Evolutionary conservation across 441 rosid species (phyloP), one percentile per base, ranked within the genome.

Genomic region (Gossypium lobatum): DNA sequence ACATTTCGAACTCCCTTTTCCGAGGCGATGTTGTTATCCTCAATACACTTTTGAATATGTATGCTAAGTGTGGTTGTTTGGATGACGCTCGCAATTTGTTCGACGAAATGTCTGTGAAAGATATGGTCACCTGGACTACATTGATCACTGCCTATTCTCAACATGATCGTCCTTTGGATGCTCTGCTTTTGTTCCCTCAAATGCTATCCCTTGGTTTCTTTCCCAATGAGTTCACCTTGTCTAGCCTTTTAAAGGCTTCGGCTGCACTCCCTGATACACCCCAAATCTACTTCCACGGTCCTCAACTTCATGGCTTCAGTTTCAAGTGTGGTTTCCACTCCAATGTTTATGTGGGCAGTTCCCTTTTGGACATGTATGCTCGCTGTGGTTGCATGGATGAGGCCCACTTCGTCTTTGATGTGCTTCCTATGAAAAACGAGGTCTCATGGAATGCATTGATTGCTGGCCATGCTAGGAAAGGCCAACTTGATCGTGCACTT

Each of bases 401-500:
- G 54, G 87, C 84, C 2, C 64, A 21, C 67, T 64, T 62, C 18
- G 45, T 77, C 39, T 79, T 83, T 68, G 64, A 71, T 18, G 46
- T 34, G 3, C 63, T 81, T 7, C 75, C 45, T 59, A 55, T 75
- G 53, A 81, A 67, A 75, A 83, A 83, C 55, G 84, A 79, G 66
- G 87, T 83, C 25, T 83, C 87, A 16, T 81, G 87, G 81, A 81
- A 83, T 81, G 87, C 83, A 71, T 42, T 81, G 79, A 81, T 83
- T 70, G 87, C 83, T 17, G 84, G 80, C 25, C 72, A 81, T 68
- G 80, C 83, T 11, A 81, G 84, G 81, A 81, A 75, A 54, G 80
- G 80, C 10, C 70, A 81, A 42, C 75, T 75, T 20, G 80, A 77
- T 64, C 42, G 50, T 4, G 83, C 81, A 39, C 80, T 83, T 58